phyloP scores from a whole-genome alignment of 495 filamentous ascomycete genomes.

The Tuber indicum region DNA sequence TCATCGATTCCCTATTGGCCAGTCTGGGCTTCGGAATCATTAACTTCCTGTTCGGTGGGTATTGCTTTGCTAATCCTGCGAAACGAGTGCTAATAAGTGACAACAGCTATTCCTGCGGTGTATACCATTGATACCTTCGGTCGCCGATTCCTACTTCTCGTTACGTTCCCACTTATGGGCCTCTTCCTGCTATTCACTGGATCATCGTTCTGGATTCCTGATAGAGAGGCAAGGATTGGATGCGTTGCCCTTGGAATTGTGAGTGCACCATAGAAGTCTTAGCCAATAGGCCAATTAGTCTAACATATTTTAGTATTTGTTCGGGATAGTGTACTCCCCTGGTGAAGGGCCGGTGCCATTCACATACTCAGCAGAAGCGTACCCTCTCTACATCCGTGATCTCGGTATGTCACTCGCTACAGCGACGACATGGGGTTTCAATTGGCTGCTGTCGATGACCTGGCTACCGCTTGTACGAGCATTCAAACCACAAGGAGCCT shows the following conservation, averaged over 20 bases:
- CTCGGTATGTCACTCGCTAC: constrained; percentile 72
- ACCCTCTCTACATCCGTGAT: constrained; percentile 68
- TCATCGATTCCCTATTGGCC: constrained; percentile 54
- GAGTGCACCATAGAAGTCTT: neutral
- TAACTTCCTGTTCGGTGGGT: constrained; percentile 61
- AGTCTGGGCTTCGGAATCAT: constrained; percentile 72
- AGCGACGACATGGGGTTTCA: constrained; percentile 66
- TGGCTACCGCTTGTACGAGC: constrained; percentile 59
- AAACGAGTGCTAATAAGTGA: neutral
- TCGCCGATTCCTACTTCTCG: constrained; percentile 68
- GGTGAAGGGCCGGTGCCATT: constrained; percentile 79
- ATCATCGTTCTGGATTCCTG: constrained; percentile 69
- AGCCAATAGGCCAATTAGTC: neutral
- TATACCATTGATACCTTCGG: constrained; percentile 80
- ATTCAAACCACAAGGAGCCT: constrained; percentile 50
- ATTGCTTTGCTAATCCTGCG: neutral
- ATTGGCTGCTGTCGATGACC: constrained; percentile 63
- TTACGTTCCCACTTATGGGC: constrained; percentile 71
- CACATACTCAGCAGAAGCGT: constrained; percentile 77
- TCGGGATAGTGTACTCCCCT: constrained; percentile 67
- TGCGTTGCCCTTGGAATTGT: constrained; percentile 60
- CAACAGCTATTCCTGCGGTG: constrained; percentile 57
- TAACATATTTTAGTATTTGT: constrained; percentile 46
- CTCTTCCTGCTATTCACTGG: constrained; percentile 70
- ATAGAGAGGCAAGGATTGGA: constrained; percentile 47